Evolutionary conservation across 2,329 filamentous ascomycete genomes (phyloP).

Genomic region (Ceratocystis huliohia): DNA sequence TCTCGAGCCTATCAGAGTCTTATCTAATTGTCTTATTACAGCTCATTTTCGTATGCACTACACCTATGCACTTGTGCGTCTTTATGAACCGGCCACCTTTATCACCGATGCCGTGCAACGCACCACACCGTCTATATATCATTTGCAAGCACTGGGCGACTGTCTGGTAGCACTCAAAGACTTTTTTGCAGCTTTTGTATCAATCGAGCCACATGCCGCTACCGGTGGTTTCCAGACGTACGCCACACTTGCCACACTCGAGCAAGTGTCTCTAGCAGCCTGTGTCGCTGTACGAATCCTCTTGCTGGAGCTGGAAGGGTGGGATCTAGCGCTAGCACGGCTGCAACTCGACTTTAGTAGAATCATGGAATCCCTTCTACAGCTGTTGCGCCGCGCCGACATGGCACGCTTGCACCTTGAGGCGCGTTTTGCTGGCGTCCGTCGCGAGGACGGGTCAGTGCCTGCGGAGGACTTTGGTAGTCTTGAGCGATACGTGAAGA

Average conservation of each 20-base stretch:
- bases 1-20: too few relatives aligned
- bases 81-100: conserved; percentile 32
- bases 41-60: conserved; percentile 27
- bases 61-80: conserved; percentile 29
- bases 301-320: conserved; percentile 21
- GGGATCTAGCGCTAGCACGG: conserved; percentile 20
- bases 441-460: conserved; percentile 14
- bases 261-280: conserved; percentile 18
- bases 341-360: conserved; percentile 20
- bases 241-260: conserved; percentile 19
- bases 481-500: conserved; percentile 19
- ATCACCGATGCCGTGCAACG: conserved; percentile 25
- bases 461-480: conserved; percentile 20
- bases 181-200: conserved; percentile 28
- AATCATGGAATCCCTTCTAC: conserved; percentile 20
- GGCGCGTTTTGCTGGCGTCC: conserved; percentile 18
- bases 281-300: conserved; percentile 21
- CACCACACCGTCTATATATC: conserved; percentile 25
- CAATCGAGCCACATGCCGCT: conserved; percentile 24
- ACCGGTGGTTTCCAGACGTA: conserved; percentile 20
- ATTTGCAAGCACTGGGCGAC: conserved; percentile 28
- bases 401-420: conserved; percentile 17
- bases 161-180: conserved; percentile 29
- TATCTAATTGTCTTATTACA: background rate
- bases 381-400: conserved; percentile 18